Conservation (phyloP, 148 eudicot species). For the Chenopodium quinoa region DNA sequence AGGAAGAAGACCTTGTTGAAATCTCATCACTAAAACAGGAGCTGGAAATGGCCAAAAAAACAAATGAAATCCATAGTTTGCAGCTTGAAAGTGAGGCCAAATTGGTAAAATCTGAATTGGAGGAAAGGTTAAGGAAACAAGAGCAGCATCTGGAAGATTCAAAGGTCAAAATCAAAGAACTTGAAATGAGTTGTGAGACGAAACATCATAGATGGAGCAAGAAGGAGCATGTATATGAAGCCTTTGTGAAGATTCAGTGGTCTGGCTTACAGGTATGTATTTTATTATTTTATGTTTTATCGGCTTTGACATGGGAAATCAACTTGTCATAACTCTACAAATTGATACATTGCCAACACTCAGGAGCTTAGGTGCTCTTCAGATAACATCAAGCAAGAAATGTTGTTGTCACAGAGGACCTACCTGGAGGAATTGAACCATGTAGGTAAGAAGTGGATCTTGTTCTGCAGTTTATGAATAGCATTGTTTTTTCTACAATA, state of each 20-base stretch:
- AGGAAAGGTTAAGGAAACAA: conserved; percentile 53
- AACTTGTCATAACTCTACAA: conserved; percentile 16
- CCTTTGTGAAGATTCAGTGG: conserved; percentile 55
- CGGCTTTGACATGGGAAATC: conserved; percentile 12
- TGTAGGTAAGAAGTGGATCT: conserved; percentile 51
- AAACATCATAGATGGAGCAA: conserved; percentile 52
- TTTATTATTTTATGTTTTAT: background rate
- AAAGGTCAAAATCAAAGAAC: conserved; percentile 48
- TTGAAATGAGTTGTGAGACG: conserved; percentile 49
- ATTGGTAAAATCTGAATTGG: conserved; percentile 44
- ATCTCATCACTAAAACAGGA: conserved; percentile 43
- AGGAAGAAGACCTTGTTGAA: conserved; percentile 48
- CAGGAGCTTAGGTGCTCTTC: conserved; percentile 82
- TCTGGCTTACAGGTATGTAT: conserved; percentile 61
- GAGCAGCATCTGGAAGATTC: conserved; percentile 43
- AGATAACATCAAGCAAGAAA: conserved; percentile 65
- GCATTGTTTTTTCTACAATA: conserved; percentile 1
- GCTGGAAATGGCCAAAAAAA: conserved; percentile 44
- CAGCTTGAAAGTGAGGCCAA: conserved; percentile 47
- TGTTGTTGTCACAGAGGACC: conserved; percentile 56
- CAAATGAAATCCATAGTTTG: conserved; percentile 41
- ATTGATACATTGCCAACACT: conserved; percentile 17
- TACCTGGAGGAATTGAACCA: conserved; percentile 58
- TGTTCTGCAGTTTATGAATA: background rate
- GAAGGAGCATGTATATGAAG: conserved; percentile 56